These are phyloP conservation scores for Zoysia japonica DNA, from an alignment of 176 grass and related monocot genomes.

Conservation along the genomic window DNA sequence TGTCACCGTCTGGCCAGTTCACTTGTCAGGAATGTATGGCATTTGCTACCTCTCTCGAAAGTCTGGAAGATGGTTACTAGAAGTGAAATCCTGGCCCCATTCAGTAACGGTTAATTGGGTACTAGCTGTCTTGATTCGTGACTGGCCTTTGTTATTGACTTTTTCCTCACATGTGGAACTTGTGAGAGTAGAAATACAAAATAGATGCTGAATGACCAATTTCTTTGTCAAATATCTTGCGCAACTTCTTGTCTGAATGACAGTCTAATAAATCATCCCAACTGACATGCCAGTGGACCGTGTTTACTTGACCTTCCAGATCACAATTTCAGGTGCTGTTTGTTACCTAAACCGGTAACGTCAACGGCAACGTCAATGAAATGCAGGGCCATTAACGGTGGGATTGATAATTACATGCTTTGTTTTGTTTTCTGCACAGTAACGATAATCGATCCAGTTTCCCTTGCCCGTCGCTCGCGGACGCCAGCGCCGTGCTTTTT, in stretches of 20 bases:
- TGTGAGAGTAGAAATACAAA: neutral
- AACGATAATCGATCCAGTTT: no score
- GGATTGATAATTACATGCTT: no score
- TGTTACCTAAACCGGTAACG: no score
- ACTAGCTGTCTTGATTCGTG: neutral
- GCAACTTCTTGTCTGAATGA: neutral
- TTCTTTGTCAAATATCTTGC: conserved; percentile 34
- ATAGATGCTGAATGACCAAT: neutral
- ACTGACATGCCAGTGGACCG: neutral
- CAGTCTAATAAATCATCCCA: neutral
- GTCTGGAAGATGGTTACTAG: conserved; percentile 48
- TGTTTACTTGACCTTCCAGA: neutral
- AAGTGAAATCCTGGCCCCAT: conserved; percentile 1
- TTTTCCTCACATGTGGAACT: neutral
- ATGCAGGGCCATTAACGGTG: no score
- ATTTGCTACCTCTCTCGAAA: conserved; percentile 6
- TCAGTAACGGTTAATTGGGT: neutral
- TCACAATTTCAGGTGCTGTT: neutral
- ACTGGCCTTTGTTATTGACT: conserved; percentile 2
- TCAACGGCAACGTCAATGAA: no score
- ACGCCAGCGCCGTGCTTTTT: no score
- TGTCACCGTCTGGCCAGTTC: conserved; percentile 45
- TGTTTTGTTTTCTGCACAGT: no score
- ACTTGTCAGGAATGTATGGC: conserved; percentile 63
- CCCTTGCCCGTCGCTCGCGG: no score